Evolutionary conservation across 176 grass and related monocot genomes (phyloP).

Genomic region (Eragrostis nindensis): DNA sequence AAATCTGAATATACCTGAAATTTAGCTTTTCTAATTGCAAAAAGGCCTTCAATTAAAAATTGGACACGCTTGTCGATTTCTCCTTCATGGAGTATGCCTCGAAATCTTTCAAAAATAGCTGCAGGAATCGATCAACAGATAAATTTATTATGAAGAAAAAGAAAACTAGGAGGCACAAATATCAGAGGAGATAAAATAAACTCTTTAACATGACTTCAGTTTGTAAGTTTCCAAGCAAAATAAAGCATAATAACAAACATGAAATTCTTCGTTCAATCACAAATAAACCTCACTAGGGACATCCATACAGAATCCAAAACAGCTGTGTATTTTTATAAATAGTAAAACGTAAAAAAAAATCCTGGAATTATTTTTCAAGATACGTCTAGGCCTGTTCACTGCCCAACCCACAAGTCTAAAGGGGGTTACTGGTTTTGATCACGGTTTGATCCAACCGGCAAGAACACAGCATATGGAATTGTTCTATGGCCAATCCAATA

Average conservation of each 20-base stretch:
- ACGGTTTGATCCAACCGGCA: too few species aligned
- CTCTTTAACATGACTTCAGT: neutral
- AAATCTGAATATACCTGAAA: constrained; percentile 72
- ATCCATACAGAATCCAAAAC: neutral
- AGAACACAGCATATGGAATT: neutral
- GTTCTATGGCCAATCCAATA: neutral
- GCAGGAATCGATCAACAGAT: constrained; percentile 23
- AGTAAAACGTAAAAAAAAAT: neutral
- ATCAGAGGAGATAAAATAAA: neutral
- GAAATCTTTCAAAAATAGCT: constrained; percentile 99
- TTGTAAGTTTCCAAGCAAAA: neutral
- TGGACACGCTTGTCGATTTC: constrained; percentile 97
- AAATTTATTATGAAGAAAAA: neutral
- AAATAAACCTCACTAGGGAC: neutral
- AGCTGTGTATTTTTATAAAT: neutral
- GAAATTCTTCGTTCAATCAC: neutral
- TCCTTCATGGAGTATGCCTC: constrained; percentile 97
- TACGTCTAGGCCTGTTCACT: neutral
- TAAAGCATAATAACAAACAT: constrained; percentile 13
- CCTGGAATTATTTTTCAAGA: neutral
- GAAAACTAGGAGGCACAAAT: neutral
- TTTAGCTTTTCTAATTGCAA: constrained; percentile 97
- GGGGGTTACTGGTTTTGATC: too few species aligned
- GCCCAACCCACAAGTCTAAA: too few species aligned
- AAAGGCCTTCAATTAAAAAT: constrained; percentile 96